Base-by-base conservation (phyloP, 192 early-diverging fungal genomes). In the Coemansia sp. region DNA sequence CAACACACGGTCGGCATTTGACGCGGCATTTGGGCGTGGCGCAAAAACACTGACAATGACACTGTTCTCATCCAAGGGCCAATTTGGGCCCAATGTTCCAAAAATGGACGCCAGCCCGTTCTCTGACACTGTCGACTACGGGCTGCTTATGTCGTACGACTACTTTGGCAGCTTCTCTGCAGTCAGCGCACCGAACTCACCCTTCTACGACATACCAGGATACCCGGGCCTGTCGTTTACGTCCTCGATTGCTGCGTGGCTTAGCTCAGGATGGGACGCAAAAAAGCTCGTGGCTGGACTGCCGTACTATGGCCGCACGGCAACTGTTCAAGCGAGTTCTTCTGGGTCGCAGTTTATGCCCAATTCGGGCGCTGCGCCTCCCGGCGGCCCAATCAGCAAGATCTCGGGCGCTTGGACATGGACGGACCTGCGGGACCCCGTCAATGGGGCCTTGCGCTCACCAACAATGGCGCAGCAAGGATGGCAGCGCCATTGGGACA, bases 61-160 rank as follows among this genome's bases (percentile, higher is more conserved):
- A 76, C 91, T 62, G 82, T 86, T 44, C 78, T 88, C 68, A 64
- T 85, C 65, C 48, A 86, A 55, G 63, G 89, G 36, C 80, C 86
- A 71, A 80, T 84, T 68, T 72, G 83, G 64, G 48, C 85, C 64
- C 56, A 81, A 65, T 34, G 83, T 87, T 0, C 67, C 74, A 19
- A 56, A 87, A 58, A 69, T 69, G 4, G 82, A 91, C 31, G 82
- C 89, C 38, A 84, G 78, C 66, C 83, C 73, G 6, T 91, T 87
- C 74, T 86, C 86, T 19, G 82, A 87, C 58, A 69, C 87, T 27
- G 81, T 94, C 15, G 82, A 88, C 72, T 86, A 84, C 42, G 86
- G 91, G 36, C 87, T 90, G 60, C 65, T 94, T 13, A 92, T 92
- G 90, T 86, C 85, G 15, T 91, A 92, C 67, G 90, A 89, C 77